Percentiles rank a stretch among this genome's conserved stretches.
Conservation (phyloP, 805 yeast genomes). For the Wickerhamomyces chambardii region DNA sequence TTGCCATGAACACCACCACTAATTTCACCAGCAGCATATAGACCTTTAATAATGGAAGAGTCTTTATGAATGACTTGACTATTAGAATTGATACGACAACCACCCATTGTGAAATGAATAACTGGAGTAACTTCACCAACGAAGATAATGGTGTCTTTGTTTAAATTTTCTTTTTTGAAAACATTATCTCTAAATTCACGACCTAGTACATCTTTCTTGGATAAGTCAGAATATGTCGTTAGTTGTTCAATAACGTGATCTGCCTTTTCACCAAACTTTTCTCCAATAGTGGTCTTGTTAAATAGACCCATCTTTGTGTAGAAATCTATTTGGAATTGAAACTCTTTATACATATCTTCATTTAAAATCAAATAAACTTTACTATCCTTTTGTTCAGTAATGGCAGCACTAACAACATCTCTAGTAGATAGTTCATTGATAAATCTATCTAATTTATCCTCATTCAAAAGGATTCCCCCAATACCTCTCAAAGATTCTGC, state of each 20-base stretch:
- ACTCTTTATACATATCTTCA: constrained; percentile 33
- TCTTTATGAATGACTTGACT: constrained; percentile 31
- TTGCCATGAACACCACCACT: constrained; percentile 65
- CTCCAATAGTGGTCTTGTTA: constrained; percentile 18
- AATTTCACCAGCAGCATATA: constrained; percentile 60
- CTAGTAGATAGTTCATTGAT: constrained; percentile 46
- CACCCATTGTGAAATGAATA: constrained; percentile 63
- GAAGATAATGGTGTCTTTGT: constrained; percentile 22
- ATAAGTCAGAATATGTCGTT: constrained; percentile 8
- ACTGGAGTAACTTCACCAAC: constrained; percentile 52
- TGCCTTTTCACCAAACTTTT: constrained; percentile 19
- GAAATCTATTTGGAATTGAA: constrained; percentile 41
- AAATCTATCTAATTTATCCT: constrained; percentile 36
- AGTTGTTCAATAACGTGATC: constrained; percentile 13
- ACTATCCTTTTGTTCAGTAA: constrained; percentile 21
- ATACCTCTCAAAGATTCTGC: constrained; percentile 53
- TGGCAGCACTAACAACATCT: constrained; percentile 39
- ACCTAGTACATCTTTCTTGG: constrained; percentile 22
- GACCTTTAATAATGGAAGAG: constrained; percentile 25
- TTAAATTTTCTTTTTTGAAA: constrained; percentile 17
- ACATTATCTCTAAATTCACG: constrained; percentile 24
- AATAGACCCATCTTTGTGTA: constrained; percentile 32
- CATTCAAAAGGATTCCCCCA: constrained; percentile 45
- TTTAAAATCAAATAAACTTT: constrained; percentile 29
- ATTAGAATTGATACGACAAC: constrained; percentile 43